phyloP scores from a whole-genome alignment of 106 monocot genomes.

The Gastrodia elata region DNA sequence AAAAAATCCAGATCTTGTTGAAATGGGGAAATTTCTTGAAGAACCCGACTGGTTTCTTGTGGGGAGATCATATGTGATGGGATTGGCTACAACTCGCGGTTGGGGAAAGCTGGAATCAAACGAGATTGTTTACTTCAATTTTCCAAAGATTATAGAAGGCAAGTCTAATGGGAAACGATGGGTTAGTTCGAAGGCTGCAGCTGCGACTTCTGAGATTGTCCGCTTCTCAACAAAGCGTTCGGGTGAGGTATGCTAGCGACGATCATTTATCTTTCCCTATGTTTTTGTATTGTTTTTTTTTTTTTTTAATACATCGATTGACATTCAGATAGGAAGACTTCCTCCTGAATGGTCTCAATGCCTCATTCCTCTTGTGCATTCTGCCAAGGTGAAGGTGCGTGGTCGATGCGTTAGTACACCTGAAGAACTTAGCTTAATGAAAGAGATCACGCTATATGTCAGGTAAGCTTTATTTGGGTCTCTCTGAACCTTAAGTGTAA shows the following conservation, averaged over 20 bases:
- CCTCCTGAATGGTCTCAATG: conserved; percentile 64
- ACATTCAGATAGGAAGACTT: conserved; percentile 56
- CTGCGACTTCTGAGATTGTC: conserved; percentile 58
- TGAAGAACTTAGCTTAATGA: conserved; percentile 50
- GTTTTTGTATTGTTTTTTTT: not conserved
- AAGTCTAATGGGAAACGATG: conserved; percentile 19
- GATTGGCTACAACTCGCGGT: conserved; percentile 56
- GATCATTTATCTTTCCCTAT: not conserved
- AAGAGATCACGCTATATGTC: conserved; percentile 53
- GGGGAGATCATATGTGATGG: conserved; percentile 46
- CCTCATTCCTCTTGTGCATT: conserved; percentile 23
- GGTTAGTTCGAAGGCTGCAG: conserved; percentile 37
- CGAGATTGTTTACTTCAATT: conserved; percentile 69
- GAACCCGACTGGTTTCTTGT: conserved; percentile 71
- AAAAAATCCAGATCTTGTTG: conserved; percentile 19
- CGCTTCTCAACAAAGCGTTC: conserved; percentile 67
- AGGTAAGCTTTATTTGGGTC: conserved; percentile 29
- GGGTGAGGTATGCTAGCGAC: conserved; percentile 48
- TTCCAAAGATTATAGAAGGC: conserved; percentile 25
- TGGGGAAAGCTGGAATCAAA: conserved; percentile 26
- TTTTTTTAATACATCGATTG: not conserved
- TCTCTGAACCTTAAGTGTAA: not conserved
- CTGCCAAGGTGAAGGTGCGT: conserved; percentile 46
- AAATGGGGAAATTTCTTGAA: conserved; percentile 47
- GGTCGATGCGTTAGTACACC: conserved; percentile 37